Conservation (phyloP, 1,139 yeast species). For the Saccharomycopsis hybrid region DNA sequence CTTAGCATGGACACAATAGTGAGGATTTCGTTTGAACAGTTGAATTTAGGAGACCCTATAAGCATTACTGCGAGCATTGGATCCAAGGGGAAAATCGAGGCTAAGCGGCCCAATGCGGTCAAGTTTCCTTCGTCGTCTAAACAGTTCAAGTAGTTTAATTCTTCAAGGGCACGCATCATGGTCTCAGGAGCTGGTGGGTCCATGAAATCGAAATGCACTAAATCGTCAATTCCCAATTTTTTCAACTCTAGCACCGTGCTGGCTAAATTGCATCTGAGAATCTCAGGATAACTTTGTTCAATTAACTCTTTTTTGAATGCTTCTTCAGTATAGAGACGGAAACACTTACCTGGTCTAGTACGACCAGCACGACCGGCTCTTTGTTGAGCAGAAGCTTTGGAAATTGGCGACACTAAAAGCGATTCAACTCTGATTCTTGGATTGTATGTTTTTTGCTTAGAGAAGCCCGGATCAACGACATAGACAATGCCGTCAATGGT, state of each 20-base stretch:
- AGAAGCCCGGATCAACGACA: constrained; percentile 96
- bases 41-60: constrained; percentile 77
- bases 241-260: constrained; percentile 89
- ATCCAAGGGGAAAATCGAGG: constrained; percentile 91
- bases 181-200: constrained; percentile 99
- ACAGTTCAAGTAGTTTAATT: constrained; percentile 82
- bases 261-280: constrained; percentile 82
- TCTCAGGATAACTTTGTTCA: constrained; percentile 95
- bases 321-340: constrained; percentile 92
- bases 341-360: constrained; percentile 97
- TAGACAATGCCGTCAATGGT: constrained; percentile 97
- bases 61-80: constrained; percentile 93
- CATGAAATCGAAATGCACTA: constrained; percentile 97
- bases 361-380: constrained; percentile 99
- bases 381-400: constrained; percentile 96
- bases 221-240: constrained; percentile 89
- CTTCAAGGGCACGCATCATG: constrained; percentile 98
- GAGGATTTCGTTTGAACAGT: constrained; percentile 83
- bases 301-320: constrained; percentile 91
- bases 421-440: constrained; percentile 96
- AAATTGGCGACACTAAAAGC: constrained; percentile 87
- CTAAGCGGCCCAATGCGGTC: constrained; percentile 81
- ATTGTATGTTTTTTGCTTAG: constrained; percentile 93
- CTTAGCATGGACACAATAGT: constrained; percentile 86
- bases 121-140: constrained; percentile 88